Base-by-base conservation (phyloP, 192 early-diverging fungal species). In the Linnemannia zychae region DNA sequence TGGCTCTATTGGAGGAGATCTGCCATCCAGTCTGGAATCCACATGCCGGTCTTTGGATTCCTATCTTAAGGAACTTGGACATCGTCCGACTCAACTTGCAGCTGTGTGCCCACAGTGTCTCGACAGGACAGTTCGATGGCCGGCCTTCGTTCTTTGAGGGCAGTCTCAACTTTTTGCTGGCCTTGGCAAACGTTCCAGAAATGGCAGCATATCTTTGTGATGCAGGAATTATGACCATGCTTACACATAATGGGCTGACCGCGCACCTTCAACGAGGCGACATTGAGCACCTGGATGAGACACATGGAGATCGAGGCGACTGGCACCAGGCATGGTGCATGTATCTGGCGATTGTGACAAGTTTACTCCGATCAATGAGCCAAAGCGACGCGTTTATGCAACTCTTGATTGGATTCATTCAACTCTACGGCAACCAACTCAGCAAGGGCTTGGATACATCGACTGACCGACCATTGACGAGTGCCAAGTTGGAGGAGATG, bases 311-410 rank as follows among this genome's bases (percentile, higher is more conserved):
- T 24, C 83, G 83, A 24, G 82, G 79, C 13, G 73, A 89, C 69
- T 79, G 89, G 67, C 91, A 90, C 68, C 75, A 78, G 9, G 84
- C 90, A 15, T 92, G 91, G 91, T 90, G 89, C 40, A 89, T 88
- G 71, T 88, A 88, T 74, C 57, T 92, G 28, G 88, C 88, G 20
- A 86, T 89, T 4, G 77, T 89, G 24, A 91, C 80, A 6, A 81
- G 88, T 52, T 65, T 91, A 2, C 66, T 90, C 53, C 89, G 88
- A n/a, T 71, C 74, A 15, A 75, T 90, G 73, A 76, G 75, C 18
- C 69, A 67, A 20, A 78, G 79, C 1, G 88, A 87, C 17, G 70
- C 79, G 2, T 81, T 88, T 48, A 77, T 91, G 48, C 87, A 76
- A n/a, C 67, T 75, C 24, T 67, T 88, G n/a, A 82, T 90, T 60